phyloP scores from a whole-genome alignment of 2,329 filamentous ascomycete genomes.

The Trichoderma guizhouense region DNA sequence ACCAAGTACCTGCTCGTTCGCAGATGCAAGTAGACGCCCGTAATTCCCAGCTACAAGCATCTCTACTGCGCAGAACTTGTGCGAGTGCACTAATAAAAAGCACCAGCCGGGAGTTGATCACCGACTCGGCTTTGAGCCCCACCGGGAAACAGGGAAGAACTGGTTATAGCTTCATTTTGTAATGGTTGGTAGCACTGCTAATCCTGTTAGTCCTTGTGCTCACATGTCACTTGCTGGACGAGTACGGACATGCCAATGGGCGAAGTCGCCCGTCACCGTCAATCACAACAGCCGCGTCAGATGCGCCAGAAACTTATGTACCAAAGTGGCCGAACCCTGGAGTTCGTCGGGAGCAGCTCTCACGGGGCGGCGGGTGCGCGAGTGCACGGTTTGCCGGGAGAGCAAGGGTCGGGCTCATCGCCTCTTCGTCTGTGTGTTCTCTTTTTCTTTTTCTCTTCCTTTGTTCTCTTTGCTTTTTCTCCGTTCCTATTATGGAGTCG shows the following conservation, averaged over 20 bases:
- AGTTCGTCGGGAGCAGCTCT: neutral
- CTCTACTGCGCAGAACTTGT: neutral
- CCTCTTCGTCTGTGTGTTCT: neutral
- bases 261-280: neutral
- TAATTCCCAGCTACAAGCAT: neutral
- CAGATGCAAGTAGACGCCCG: neutral
- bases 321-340: neutral
- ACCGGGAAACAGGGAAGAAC: neutral
- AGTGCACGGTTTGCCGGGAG: constrained; percentile 6
- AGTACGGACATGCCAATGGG: neutral
- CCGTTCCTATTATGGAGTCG: constrained; percentile 5
- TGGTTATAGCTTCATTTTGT: neutral
- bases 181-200: neutral
- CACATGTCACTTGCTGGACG: neutral
- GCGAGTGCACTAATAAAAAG: neutral
- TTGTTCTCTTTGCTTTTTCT: neutral
- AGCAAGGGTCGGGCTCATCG: neutral
- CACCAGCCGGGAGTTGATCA: constrained; percentile 14
- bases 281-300: neutral
- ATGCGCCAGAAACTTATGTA: neutral
- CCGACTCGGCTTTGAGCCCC: constrained; percentile 1
- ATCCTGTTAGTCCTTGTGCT: neutral
- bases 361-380: neutral
- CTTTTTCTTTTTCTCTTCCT: neutral
- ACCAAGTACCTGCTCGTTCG: neutral